A percentile compares a stretch with the other conserved stretches of the same genome.
Conservation (phyloP, 257 asterid genomes). For the Nicotiana benthamiana region DNA sequence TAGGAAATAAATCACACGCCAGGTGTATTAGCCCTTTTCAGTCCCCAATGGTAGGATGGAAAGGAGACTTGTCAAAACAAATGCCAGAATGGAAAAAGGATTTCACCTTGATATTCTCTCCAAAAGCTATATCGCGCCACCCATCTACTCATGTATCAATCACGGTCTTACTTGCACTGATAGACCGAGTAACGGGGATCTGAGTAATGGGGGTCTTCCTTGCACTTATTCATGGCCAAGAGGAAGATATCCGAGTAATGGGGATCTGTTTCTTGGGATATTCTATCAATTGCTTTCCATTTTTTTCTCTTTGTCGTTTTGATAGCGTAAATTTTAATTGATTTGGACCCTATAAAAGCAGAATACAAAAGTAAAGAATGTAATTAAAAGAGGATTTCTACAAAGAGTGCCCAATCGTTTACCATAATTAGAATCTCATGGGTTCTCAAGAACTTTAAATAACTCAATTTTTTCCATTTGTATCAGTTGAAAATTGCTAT, state of each 20-base stretch:
- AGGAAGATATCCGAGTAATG: not conserved
- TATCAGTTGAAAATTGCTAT: not conserved
- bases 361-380: not conserved
- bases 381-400: not conserved
- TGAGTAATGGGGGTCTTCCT: not conserved
- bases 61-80: not conserved
- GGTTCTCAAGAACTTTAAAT: not conserved
- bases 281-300: not conserved
- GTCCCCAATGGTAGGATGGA: not conserved
- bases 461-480: not conserved
- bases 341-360: not conserved
- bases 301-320: not conserved
- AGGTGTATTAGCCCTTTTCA: not conserved
- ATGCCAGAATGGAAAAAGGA: not conserved
- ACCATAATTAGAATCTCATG: not conserved
- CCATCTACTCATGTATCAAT: not conserved
- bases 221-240: not conserved
- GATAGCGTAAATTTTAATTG: not conserved
- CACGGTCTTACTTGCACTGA: not conserved
- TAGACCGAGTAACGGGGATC: not conserved
- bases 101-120: not conserved
- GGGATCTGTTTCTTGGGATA: not conserved
- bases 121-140: not conserved
- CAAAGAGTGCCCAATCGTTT: not conserved
- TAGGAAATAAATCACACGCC: not conserved